Evolutionary conservation across 192 early-diverging fungal species (phyloP), one percentile per base, ranked within the genome.

Genomic region (Jimgerdemannia lactiflua): DNA sequence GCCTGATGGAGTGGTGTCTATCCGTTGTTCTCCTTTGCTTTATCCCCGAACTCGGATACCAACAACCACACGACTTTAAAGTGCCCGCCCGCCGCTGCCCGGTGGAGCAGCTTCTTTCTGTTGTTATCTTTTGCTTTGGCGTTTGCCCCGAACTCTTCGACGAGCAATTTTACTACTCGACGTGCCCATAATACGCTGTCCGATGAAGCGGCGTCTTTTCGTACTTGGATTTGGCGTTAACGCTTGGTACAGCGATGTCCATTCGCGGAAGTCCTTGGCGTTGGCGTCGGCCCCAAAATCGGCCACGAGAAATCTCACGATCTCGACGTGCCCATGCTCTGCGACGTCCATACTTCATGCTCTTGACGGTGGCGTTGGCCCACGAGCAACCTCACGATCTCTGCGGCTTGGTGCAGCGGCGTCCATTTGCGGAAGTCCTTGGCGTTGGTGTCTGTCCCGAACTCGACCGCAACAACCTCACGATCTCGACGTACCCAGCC

Each of bases 401-500:
- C 76, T 40, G 86, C 86, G 54, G 88, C 88, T 71, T 88, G 85
- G 64, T 89, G 88, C 68, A 89, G 71, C 11, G 88, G 86, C 29
- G 86, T 90, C 91, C 91, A 92, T 9, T 88, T 88, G 42, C 88
- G 89, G 64, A 90, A 85, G 65, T 90, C 89, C 64, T 88, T 87
- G 68, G 85, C 83, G 49, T 90, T 90, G 18, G 90, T 85, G 40
- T 89, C 84, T n/a, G 49, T 14, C 49, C 49, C 49, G 14, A 10
- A 14, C 49, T 59, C 14, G 49, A 14, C 14, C 14, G 2, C 49
- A 59, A 14, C 49, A 59, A 14, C 49, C 49, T 59, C 49, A 59
- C 49, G 14, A 59, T 14, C 14, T 59, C 49, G 14, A 2, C 49
- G 49, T 59, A 2, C 49, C 49, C 49, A 14, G 6, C 14, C 8